Conservation (phyloP, 495 filamentous ascomycete species). For the Copromyces sp. region DNA sequence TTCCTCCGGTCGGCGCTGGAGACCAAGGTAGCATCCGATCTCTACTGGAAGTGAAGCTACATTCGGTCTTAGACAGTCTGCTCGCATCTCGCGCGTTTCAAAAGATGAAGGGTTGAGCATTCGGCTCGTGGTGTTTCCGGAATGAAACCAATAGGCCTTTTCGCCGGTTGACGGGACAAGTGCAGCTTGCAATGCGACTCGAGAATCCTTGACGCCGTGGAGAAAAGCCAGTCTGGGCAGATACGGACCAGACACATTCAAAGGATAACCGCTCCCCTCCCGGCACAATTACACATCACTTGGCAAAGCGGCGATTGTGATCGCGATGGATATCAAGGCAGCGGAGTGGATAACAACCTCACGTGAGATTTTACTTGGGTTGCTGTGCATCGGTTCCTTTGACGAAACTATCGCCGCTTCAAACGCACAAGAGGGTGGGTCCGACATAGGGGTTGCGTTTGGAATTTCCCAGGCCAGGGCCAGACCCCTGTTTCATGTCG, state of each 20-base stretch:
- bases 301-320: neutral
- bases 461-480: slow-evolving; percentile 19
- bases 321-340: neutral
- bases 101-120: neutral
- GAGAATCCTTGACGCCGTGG: neutral
- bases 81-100: neutral
- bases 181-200: neutral
- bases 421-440: slow-evolving; percentile 11
- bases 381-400: slow-evolving; percentile 4
- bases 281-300: neutral
- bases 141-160: neutral
- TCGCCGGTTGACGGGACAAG: neutral
- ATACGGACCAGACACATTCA: neutral
- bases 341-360: neutral
- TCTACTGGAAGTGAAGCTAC: slow-evolving; percentile 47
- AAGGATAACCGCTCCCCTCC: neutral
- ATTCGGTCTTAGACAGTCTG: neutral
- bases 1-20: slow-evolving; percentile 57
- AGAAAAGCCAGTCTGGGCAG: neutral
- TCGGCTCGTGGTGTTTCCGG: neutral
- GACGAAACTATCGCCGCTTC: slow-evolving; percentile 10
- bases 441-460: slow-evolving; percentile 23
- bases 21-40: slow-evolving; percentile 44
- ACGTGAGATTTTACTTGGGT: neutral
- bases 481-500: slow-evolving; percentile 31